phyloP scores from a whole-genome alignment of 345 rosid genomes.

The Rhizophora mangle region DNA sequence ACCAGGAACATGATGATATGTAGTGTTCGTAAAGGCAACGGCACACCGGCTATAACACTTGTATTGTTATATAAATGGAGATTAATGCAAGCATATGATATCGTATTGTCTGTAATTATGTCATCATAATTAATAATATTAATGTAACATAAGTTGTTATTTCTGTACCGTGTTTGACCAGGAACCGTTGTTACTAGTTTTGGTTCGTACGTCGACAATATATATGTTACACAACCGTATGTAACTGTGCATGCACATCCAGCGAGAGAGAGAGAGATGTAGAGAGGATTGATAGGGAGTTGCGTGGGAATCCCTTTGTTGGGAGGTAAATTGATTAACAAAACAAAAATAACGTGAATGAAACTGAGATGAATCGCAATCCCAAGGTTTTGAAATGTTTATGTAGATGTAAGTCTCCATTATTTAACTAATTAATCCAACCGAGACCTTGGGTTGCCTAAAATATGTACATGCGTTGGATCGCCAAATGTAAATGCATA shows the following conservation, averaged over 20 bases:
- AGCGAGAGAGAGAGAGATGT: not conserved
- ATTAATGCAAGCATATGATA: not conserved
- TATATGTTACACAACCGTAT: not conserved
- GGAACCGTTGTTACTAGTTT: conserved; percentile 16
- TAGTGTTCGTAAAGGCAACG: conserved; percentile 64
- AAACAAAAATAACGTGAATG: too few species aligned
- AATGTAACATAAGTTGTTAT: not conserved
- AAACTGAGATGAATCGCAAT: conserved; percentile 1
- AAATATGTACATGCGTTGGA: conserved; percentile 28
- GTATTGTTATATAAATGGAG: not conserved
- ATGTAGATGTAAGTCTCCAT: not conserved
- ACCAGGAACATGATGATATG: not conserved
- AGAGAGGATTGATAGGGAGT: conserved; percentile 2
- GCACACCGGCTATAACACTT: conserved; percentile 21
- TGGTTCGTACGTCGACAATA: not conserved
- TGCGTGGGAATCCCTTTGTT: conserved; percentile 46
- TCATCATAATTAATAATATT: too few species aligned
- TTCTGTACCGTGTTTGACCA: conserved; percentile 55
- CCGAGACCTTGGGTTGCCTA: conserved; percentile 34
- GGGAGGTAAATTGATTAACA: conserved; percentile 1
- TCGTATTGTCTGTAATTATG: not conserved
- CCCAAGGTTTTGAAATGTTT: not conserved
- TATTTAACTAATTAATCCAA: conserved; percentile 15
- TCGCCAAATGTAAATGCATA: conserved; percentile 32
- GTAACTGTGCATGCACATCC: not conserved